These are phyloP conservation scores for Scytalidium sp. DNA, from an alignment of 2,329 filamentous ascomycete species.

Conservation along the genomic window DNA sequence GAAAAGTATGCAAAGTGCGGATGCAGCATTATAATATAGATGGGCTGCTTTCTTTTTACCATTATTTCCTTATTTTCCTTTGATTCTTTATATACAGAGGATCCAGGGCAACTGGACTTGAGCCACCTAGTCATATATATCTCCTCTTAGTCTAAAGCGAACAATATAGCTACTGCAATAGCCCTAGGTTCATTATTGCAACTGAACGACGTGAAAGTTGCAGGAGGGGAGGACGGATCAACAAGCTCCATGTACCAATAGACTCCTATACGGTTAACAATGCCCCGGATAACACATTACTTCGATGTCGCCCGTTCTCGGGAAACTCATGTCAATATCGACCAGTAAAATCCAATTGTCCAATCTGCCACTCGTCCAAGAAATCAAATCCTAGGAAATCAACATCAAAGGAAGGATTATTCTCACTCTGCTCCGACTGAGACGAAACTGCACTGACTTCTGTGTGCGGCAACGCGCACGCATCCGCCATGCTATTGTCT, in stretches of 20 bases:
- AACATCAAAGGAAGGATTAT: slow-evolving; percentile 16
- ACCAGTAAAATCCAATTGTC: slow-evolving; percentile 19
- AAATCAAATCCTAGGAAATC: slow-evolving; percentile 22
- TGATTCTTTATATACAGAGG: too few relatives aligned
- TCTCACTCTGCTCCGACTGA: slow-evolving; percentile 16
- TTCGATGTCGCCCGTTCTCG: slow-evolving; percentile 12
- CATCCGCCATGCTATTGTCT: slow-evolving; percentile 15
- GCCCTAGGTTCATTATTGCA: neutral
- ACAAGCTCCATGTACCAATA: slow-evolving; percentile 10
- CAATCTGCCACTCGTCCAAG: slow-evolving; percentile 22
- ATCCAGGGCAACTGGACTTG: neutral
- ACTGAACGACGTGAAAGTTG: neutral
- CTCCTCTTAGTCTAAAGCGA: neutral
- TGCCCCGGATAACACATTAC: slow-evolving; percentile 11
- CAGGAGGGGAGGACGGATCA: neutral
- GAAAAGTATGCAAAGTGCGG: neutral
- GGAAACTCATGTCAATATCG: slow-evolving; percentile 13
- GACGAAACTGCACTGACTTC: slow-evolving; percentile 12
- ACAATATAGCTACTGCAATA: neutral
- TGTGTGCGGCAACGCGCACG: slow-evolving; percentile 14
- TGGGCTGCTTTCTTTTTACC: too few relatives aligned
- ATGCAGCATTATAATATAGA: neutral
- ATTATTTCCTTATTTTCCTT: too few relatives aligned
- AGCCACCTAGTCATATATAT: neutral
- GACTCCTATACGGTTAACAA: slow-evolving; percentile 9